Percentiles rank a stretch among this genome's conserved stretches.
Evolutionary conservation across 768 basidiomycete species (phyloP).

Genomic region (Tricholoma matsutake): DNA sequence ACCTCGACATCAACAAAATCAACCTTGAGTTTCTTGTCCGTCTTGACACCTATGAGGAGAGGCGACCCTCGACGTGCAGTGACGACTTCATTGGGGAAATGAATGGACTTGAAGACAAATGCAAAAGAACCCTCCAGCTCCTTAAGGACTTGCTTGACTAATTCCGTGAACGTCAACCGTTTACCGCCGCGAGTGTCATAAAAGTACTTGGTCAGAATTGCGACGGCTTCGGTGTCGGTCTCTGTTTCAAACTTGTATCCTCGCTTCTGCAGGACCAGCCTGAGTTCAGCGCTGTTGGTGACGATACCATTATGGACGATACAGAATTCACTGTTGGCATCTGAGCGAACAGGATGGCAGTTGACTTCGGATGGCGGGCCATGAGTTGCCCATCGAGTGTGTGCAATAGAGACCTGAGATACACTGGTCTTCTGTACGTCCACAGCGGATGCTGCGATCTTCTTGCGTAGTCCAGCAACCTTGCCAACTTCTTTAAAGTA

Average conservation of each 20-base stretch:
- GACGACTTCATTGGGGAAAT: conserved; percentile 95
- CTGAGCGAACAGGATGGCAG: conserved; percentile 93
- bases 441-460: conserved; percentile 68
- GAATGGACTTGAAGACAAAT: conserved; percentile 95
- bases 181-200: conserved; percentile 91
- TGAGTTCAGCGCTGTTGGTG: conserved; percentile 87
- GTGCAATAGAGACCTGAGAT: conserved; percentile 94
- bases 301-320: conserved; percentile 99
- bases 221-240: conserved; percentile 97
- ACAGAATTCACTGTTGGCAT: conserved; percentile 77
- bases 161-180: conserved; percentile 81
- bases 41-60: conserved; percentile 96
- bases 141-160: conserved; percentile 94
- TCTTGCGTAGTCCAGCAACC: conserved; percentile 88
- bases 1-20: conserved; percentile 99
- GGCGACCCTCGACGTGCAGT: conserved; percentile 97
- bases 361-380: conserved; percentile 85
- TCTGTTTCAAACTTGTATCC: conserved; percentile 94
- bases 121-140: conserved; percentile 99
- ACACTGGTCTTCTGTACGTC: conserved; percentile 76
- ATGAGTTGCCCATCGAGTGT: conserved; percentile 99
- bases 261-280: conserved; percentile 90
- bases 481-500: conserved; percentile 99
- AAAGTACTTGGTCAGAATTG: conserved; percentile 93
- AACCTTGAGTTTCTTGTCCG: conserved; percentile 99